Evolutionary conservation across 1,139 yeast species (phyloP), one percentile per base, ranked within the genome.

Genomic region (Taiozyma onychis): DNA sequence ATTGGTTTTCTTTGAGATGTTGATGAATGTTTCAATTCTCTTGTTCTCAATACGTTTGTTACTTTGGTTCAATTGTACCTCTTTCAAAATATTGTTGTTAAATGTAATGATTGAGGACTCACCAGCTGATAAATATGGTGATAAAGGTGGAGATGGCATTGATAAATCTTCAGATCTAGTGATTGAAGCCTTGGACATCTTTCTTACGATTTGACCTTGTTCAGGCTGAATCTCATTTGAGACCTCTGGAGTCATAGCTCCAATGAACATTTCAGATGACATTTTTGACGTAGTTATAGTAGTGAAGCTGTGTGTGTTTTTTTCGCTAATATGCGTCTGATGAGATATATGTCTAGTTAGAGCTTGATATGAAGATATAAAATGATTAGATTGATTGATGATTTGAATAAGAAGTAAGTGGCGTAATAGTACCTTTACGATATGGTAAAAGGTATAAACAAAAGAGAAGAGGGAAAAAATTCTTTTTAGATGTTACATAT

Each of bases 91-190:
- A 26, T 21, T 16, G 18, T 43, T 34, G 41, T 48, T 32, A 8
- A 32, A 32, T 30, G 34, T 30, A 32, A 49, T 27, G 14, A 44
- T 39, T 14, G 47, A 28, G 14, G 46, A 30, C 9, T 47, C 46
- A 22, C 34, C 32, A 47, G 48, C n/a, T 44, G 51, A 24, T 41
- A 75, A 81, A 61, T 76, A 78, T 46, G 88, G 88, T 2, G 87
- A 81, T 54, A 81, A 68, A 42, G 88, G 88, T 13, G 88, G 88
- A 2, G 88, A 82, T 49, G 84, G 80, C 51, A 81, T 78, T 37
- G 71, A 58, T 39, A 56, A 59, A 43, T 63, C 64, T 43, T 59
- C 60, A 9, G 57, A 54, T 49, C 56, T 56, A 6, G 53, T 46
- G 16, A 54, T 51, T 13, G 62, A 60, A 24, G 60, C 50, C 47